phyloP scores from a whole-genome alignment of 768 basidiomycete species.

The Tephrocybe sp. region DNA sequence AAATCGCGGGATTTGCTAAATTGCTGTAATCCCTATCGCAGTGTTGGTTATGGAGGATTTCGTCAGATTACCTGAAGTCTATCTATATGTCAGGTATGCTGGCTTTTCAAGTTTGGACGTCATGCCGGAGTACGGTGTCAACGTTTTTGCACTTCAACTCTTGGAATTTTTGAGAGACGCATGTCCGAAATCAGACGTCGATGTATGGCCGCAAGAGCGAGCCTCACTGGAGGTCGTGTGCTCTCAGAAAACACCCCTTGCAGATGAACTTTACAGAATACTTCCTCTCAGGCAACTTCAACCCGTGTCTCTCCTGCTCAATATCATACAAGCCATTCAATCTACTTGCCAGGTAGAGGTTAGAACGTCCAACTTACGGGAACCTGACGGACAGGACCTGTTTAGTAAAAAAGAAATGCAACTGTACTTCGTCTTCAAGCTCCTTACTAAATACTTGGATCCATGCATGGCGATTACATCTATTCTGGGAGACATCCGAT shows the following conservation, averaged over 20 bases:
- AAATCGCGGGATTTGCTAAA: neutral
- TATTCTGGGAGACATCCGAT: conserved; percentile 1
- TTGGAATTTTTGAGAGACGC: too few relatives aligned
- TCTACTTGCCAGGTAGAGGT: neutral
- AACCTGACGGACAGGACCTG: too few relatives aligned
- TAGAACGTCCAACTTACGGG: neutral
- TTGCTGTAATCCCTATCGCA: neutral
- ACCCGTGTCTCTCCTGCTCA: conserved; percentile 1
- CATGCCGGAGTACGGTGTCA: too few relatives aligned
- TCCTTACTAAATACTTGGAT: conserved; percentile 1
- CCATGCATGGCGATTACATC: conserved; percentile 1
- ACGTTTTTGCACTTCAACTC: too few relatives aligned
- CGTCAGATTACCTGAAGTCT: neutral
- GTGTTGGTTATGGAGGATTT: neutral
- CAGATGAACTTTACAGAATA: neutral
- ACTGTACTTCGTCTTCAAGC: neutral
- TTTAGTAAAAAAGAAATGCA: too few relatives aligned
- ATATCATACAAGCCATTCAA: neutral
- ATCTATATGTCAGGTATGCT: neutral
- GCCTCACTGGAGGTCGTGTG: too few relatives aligned
- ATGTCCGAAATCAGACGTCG: too few relatives aligned
- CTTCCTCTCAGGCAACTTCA: conserved; percentile 3
- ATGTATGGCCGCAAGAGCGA: too few relatives aligned
- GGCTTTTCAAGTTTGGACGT: too few relatives aligned
- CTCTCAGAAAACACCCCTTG: too few relatives aligned